Evolutionary conservation across 345 rosid genomes (phyloP).

Genomic region (Boechera retrofracta): DNA sequence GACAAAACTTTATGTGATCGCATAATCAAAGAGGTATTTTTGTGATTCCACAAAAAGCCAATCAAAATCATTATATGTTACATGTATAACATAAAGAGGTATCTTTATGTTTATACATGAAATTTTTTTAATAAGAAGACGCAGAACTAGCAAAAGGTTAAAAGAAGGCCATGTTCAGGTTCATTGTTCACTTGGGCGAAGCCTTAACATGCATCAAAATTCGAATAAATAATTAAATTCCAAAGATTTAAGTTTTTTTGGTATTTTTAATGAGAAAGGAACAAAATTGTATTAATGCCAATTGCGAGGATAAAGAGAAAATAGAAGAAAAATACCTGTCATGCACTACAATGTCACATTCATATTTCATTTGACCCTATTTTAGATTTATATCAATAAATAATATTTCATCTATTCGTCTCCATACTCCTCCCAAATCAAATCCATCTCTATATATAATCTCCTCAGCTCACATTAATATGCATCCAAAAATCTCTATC

Average conservation of each 20-base stretch:
- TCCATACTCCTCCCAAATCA: background rate
- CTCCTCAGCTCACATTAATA: conserved; percentile 24
- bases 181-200: conserved; percentile 40
- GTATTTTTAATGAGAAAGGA: conserved; percentile 4
- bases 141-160: conserved; percentile 30
- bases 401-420: background rate
- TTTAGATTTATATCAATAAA: conserved; percentile 38
- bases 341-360: conserved; percentile 47
- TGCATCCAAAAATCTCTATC: conserved; percentile 25
- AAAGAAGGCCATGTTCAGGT: conserved; percentile 41
- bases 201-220: conserved; percentile 33
- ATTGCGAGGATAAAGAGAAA: conserved; percentile 6
- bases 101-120: background rate
- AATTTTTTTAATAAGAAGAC: background rate
- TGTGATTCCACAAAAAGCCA: background rate
- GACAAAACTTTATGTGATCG: background rate
- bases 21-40: background rate
- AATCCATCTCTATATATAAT: conserved; percentile 34
- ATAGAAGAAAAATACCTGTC: conserved; percentile 44
- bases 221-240: conserved; percentile 6
- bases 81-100: no score
- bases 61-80: background rate
- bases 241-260: background rate
- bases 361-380: conserved; percentile 41
- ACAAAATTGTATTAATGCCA: conserved; percentile 30